Conservation (phyloP, 2,329 filamentous ascomycete genomes). For the Akanthomyces dipterigenus region DNA sequence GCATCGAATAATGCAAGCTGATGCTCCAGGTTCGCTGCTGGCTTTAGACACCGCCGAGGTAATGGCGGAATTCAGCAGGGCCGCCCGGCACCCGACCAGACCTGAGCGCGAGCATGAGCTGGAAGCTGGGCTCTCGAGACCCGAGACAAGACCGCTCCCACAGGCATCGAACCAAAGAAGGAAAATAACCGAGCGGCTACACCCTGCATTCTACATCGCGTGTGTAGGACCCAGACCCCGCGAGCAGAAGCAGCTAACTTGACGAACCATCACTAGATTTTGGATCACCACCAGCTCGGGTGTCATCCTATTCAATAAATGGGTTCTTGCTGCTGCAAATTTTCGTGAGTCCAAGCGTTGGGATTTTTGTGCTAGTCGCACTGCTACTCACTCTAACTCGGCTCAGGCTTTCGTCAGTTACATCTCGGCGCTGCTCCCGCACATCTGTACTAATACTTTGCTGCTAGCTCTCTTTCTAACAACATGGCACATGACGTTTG, state of each 20-base stretch:
- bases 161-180: neutral
- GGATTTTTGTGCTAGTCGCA: too few species aligned
- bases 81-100: neutral
- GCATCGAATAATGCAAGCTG: neutral
- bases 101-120: neutral
- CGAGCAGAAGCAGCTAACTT: neutral
- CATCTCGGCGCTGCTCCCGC: conserved; percentile 47
- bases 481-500: conserved; percentile 92
- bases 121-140: neutral
- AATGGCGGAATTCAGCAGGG: neutral
- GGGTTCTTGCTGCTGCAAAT: conserved; percentile 77
- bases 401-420: neutral
- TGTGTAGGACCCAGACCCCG: neutral
- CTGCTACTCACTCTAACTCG: neutral
- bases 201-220: conserved; percentile 7
- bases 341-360: conserved; percentile 48
- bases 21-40: neutral
- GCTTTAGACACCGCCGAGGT: neutral
- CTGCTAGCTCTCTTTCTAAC: conserved; percentile 53
- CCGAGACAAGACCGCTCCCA: neutral
- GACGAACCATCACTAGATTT: conserved; percentile 6
- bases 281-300: conserved; percentile 93
- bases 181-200: neutral
- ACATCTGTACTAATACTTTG: neutral
- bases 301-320: conserved; percentile 99